Conservation (phyloP, 2,329 filamentous ascomycete genomes). For the Claviceps paspali region DNA sequence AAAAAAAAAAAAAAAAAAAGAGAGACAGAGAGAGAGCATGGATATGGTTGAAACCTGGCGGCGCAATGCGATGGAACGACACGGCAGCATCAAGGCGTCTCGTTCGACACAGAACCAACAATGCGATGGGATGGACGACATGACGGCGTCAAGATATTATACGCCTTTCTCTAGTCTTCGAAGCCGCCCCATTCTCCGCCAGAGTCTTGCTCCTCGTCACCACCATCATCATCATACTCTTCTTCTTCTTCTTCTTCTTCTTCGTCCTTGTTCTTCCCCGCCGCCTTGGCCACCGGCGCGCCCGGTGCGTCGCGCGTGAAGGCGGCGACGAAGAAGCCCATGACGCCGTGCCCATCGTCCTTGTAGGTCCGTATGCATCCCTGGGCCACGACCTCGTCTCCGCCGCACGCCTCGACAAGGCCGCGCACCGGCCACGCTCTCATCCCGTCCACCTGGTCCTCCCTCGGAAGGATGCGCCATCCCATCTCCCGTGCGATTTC, state of each 20-base stretch:
- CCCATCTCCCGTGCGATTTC: slow-evolving; percentile 48
- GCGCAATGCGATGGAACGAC: too few species aligned
- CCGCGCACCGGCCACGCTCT: slow-evolving; percentile 58
- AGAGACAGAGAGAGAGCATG: too few species aligned
- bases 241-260: too few species aligned
- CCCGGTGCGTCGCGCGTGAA: slow-evolving; percentile 41
- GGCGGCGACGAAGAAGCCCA: slow-evolving; percentile 90
- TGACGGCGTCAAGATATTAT: too few species aligned
- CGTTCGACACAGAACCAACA: too few species aligned
- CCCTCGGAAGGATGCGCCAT: slow-evolving; percentile 62
- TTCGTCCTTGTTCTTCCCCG: too few species aligned
- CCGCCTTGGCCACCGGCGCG: slow-evolving; percentile 22
- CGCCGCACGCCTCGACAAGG: slow-evolving; percentile 30
- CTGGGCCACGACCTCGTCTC: slow-evolving; percentile 43
- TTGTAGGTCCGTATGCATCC: slow-evolving; percentile 73
- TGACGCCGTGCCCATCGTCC: slow-evolving; percentile 66
- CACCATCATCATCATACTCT: slow-evolving; percentile 8
- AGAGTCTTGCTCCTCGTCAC: slow-evolving; percentile 5
- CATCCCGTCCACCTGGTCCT: slow-evolving; percentile 64
- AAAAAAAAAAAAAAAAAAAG: too few species aligned
- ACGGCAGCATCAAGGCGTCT: too few species aligned
- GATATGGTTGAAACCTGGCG: too few species aligned
- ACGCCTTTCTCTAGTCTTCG: slow-evolving; percentile 7
- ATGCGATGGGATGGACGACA: too few species aligned
- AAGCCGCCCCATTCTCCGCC: slow-evolving; percentile 8